Evolutionary conservation across 352 stramenopile species (phyloP).

Genomic region (Hyphochytrium catenoides): DNA sequence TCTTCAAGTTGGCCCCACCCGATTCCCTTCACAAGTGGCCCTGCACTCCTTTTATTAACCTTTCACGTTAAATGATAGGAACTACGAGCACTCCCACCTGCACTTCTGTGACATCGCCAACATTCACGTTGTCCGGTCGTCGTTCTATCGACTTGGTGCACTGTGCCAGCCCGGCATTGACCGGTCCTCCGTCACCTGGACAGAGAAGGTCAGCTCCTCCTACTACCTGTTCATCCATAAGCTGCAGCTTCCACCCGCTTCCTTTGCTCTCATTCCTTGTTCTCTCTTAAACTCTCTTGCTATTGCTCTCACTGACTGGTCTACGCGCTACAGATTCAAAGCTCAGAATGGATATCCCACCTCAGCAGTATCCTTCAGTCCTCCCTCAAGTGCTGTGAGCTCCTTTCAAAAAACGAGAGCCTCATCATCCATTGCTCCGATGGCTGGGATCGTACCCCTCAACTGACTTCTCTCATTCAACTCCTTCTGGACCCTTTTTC

Average conservation of each 20-base stretch:
- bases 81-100: constrained; percentile 83
- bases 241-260: not conserved
- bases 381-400: constrained; percentile 75
- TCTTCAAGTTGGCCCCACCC: no score
- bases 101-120: constrained; percentile 97
- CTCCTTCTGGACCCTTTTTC: constrained; percentile 95
- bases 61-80: constrained; percentile 21
- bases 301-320: constrained; percentile 30
- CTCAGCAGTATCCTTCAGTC: constrained; percentile 82
- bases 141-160: constrained; percentile 36
- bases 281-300: constrained; percentile 15
- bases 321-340: constrained; percentile 51
- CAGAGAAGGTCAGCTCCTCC: constrained; percentile 26
- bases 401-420: constrained; percentile 72
- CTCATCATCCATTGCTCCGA: constrained; percentile 97
- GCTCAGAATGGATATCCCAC: constrained; percentile 91
- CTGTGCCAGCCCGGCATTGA: constrained; percentile 49
- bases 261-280: constrained; percentile 6
- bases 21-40: no score
- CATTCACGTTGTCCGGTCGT: constrained; percentile 89
- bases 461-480: constrained; percentile 84
- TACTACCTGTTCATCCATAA: constrained; percentile 11
- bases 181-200: constrained; percentile 43
- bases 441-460: constrained; percentile 94
- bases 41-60: no score